A percentile compares a stretch with the other conserved stretches of the same genome.
These are phyloP conservation scores for Botrytis byssoidea DNA, from an alignment of 2,329 filamentous ascomycete species.

Conservation along the genomic window DNA sequence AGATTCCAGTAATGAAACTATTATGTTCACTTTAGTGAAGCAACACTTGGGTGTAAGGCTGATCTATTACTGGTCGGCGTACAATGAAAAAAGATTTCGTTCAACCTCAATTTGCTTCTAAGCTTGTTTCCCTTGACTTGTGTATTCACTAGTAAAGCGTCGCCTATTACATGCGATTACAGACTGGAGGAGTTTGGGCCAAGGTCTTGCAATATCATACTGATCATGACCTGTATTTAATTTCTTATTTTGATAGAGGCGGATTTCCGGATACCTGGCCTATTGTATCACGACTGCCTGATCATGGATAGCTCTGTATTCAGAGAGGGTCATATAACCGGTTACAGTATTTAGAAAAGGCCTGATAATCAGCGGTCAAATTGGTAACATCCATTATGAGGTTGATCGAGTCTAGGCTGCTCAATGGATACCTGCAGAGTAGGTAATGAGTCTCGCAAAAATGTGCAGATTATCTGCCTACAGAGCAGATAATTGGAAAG, in stretches of 20 bases:
- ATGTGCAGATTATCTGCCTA: too few relatives aligned
- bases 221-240: background rate
- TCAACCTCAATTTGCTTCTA: background rate
- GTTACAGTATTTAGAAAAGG: too few relatives aligned
- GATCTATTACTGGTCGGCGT: background rate
- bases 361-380: too few relatives aligned
- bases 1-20: background rate
- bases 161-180: background rate
- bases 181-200: background rate
- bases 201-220: background rate
- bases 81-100: background rate
- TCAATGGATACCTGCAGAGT: too few relatives aligned
- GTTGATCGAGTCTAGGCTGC: too few relatives aligned
- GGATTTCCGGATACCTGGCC: too few relatives aligned
- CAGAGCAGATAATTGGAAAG: too few relatives aligned
- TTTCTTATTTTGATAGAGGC: too few relatives aligned
- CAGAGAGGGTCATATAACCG: background rate
- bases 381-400: too few relatives aligned
- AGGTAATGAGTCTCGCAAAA: too few relatives aligned
- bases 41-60: background rate
- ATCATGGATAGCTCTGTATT: background rate
- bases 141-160: too few relatives aligned
- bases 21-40: background rate
- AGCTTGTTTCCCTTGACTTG: background rate
- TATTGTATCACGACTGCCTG: background rate